Evolutionary conservation across 768 basidiomycete genomes (phyloP).

Genomic region (Suillus lakei): DNA sequence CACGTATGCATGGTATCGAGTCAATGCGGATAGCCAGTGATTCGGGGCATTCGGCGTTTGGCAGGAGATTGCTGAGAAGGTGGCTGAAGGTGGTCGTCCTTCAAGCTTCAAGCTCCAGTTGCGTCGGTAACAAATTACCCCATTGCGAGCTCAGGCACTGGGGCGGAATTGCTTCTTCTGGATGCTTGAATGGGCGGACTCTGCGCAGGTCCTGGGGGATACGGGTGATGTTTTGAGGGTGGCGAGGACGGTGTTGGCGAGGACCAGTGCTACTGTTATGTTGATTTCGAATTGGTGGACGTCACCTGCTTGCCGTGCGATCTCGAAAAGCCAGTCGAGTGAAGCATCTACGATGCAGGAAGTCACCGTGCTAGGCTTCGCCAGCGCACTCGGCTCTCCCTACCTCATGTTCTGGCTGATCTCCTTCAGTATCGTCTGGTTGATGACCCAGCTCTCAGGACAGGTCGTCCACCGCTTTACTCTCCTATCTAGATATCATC

Average conservation of each 20-base stretch:
- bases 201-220: constrained; percentile 48
- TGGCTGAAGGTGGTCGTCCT: too few relatives aligned
- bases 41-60: too few relatives aligned
- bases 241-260: constrained; percentile 64
- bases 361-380: constrained; percentile 77
- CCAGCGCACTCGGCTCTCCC: constrained; percentile 88
- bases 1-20: too few relatives aligned
- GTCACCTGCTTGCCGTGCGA: constrained; percentile 74
- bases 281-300: constrained; percentile 67
- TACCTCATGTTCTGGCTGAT: constrained; percentile 85
- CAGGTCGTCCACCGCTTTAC: constrained; percentile 74
- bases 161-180: too few relatives aligned
- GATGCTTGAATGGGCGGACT: constrained; percentile 82
- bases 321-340: constrained; percentile 44
- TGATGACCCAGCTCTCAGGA: constrained; percentile 75
- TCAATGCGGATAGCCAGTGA: too few relatives aligned
- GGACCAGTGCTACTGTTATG: constrained; percentile 55
- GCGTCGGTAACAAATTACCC: too few relatives aligned
- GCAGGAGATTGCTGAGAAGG: too few relatives aligned
- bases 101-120: too few relatives aligned
- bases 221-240: constrained; percentile 51
- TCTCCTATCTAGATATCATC: constrained; percentile 80
- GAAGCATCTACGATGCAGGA: constrained; percentile 29
- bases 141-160: too few relatives aligned
- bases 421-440: constrained; percentile 56